Conservation (phyloP, 2,329 filamentous ascomycete genomes). For the Emericellopsis cladophorae region DNA sequence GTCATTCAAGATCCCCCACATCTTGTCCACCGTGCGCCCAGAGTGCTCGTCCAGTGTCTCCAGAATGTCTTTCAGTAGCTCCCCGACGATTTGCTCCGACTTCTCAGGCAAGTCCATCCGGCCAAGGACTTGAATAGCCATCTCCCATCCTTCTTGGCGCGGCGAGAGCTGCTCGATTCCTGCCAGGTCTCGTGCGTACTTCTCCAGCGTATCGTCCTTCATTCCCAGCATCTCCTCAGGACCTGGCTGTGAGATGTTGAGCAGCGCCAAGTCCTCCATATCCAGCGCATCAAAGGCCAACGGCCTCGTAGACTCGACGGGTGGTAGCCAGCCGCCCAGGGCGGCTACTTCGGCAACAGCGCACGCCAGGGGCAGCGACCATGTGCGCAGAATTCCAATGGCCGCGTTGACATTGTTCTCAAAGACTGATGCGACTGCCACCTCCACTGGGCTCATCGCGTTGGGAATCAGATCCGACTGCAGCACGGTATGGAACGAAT, state of each 20-base stretch:
- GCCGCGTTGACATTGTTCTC: slow-evolving; percentile 72
- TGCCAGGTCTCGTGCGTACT: slow-evolving; percentile 60
- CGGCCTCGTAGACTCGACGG: slow-evolving; percentile 22
- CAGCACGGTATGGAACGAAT: slow-evolving; percentile 57
- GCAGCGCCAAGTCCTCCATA: slow-evolving; percentile 71
- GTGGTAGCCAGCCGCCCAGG: slow-evolving; percentile 70
- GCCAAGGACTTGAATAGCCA: slow-evolving; percentile 72
- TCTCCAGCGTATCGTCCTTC: slow-evolving; percentile 67
- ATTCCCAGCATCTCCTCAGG: slow-evolving; percentile 50
- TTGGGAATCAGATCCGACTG: slow-evolving; percentile 67
- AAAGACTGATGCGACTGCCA: slow-evolving; percentile 70
- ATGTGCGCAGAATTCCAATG: slow-evolving; percentile 59
- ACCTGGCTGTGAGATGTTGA: slow-evolving; percentile 52
- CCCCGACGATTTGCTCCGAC: slow-evolving; percentile 61
- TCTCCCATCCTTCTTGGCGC: slow-evolving; percentile 69
- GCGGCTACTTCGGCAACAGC: slow-evolving; percentile 74
- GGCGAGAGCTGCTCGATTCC: slow-evolving; percentile 36
- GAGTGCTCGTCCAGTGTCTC: slow-evolving; percentile 49
- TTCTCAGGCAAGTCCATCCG: slow-evolving; percentile 63
- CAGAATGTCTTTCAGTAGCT: slow-evolving; percentile 59
- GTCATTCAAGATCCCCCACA: slow-evolving; percentile 65
- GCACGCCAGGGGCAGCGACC: slow-evolving; percentile 69
- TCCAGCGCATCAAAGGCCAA: slow-evolving; percentile 56
- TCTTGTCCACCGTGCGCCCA: slow-evolving; percentile 62
- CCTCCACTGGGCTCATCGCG: slow-evolving; percentile 60